Base-by-base conservation (phyloP, 805 yeast genomes). In the Lachancea lanzarotensis region DNA sequence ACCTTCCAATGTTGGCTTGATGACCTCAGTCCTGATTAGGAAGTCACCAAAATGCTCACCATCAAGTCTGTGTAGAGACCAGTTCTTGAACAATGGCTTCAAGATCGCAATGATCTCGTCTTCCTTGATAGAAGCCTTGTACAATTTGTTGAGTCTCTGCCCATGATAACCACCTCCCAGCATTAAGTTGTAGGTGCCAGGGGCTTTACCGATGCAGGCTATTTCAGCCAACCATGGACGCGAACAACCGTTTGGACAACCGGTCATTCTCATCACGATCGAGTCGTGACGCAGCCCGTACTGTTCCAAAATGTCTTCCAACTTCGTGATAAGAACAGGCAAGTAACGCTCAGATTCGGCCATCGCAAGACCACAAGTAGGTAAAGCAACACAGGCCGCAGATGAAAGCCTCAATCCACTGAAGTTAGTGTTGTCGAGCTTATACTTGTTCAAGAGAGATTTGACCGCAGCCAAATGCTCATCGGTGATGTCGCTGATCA, bases 311-410 rank as follows among this genome's bases (percentile, higher is more conserved):
- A 88, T 80, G n/a, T 72, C 77, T 67, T 91, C 98, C 48, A 91
- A 70, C 68, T 89, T 87, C 51, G 82, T 66, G 54, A 91, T 78
- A 56, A 91, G 74, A 40, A 74, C 82, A 8, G 98, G 98, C 57
- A 91, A 73, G 46, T 69, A 72, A 63, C 98, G 81, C 72, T 91
- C 98, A 45, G 95, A 84, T 70, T 91, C 98, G 29, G 98, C 98
- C 97, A 91, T 89, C 16, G 98, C 98, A 60, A 91, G 77, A 55
- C 98, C 98, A 79, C 98, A 91, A 1, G 98, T 91, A 54, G 98
- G 98, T 78, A 91, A 82, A 2, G 96, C 97, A 47, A 91, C 98
- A 78, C 98, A 91, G 0, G 98, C 95, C 20, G 95, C 89, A 7
- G 96, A 87, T 9, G 95, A 83, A 47, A 88, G 74, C 66, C 98